These are phyloP conservation scores for Aspergillus luchuensis DNA, from an alignment of 2,329 filamentous ascomycete genomes.

Conservation along the genomic window DNA sequence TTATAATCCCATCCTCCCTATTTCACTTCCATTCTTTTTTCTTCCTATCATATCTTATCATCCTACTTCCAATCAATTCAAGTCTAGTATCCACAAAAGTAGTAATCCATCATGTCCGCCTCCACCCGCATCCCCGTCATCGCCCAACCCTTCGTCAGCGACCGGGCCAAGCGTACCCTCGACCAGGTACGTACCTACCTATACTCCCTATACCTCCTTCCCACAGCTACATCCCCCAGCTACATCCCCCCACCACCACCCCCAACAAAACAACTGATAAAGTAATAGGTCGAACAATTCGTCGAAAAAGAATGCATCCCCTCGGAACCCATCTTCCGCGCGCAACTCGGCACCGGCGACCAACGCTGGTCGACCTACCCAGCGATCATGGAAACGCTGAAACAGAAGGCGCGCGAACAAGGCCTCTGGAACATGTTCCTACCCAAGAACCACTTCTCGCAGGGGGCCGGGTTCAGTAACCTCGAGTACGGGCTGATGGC, in stretches of 20 bases:
- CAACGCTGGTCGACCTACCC: conserved; percentile 81
- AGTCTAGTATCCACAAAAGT: background rate
- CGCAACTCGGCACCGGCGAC: conserved; percentile 75
- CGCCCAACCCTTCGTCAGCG: conserved; percentile 70
- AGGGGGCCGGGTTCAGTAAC: conserved; percentile 92
- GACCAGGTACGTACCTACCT: conserved; percentile 58
- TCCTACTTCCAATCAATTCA: background rate
- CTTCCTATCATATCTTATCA: background rate
- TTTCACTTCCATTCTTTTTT: background rate
- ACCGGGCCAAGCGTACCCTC: conserved; percentile 78
- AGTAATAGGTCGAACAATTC: conserved; percentile 77
- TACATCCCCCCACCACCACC: conserved; percentile 3
- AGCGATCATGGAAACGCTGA: conserved; percentile 81
- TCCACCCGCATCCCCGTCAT: conserved; percentile 59
- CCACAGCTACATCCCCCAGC: background rate
- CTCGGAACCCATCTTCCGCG: conserved; percentile 76
- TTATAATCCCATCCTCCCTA: conserved; percentile 1
- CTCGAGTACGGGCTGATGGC: conserved; percentile 98
- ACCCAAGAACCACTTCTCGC: conserved; percentile 90
- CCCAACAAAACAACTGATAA: conserved; percentile 8
- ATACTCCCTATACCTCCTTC: conserved; percentile 2
- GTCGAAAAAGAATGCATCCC: conserved; percentile 94
- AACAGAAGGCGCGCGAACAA: conserved; percentile 76
- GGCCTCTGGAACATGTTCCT: conserved; percentile 99
- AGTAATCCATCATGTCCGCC: conserved; percentile 48